Evolutionary conservation across 768 basidiomycete species (phyloP).

Genomic region (Termitomyces sp.): DNA sequence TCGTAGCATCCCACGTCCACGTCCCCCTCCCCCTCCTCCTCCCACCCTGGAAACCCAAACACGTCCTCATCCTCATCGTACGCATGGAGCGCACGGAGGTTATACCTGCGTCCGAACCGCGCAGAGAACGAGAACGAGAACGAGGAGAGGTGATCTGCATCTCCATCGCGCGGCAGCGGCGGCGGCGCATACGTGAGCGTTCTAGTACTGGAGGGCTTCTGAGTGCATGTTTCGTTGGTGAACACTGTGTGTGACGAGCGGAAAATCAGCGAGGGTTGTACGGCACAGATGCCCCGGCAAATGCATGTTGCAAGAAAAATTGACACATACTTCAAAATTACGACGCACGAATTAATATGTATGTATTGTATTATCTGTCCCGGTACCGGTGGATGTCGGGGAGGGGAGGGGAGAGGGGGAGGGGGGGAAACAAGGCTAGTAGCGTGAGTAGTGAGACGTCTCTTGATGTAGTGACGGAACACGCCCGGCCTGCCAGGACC

Average conservation of each 20-base stretch:
- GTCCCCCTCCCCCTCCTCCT: background rate
- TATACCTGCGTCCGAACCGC: background rate
- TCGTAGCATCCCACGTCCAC: background rate
- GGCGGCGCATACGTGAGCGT: constrained; percentile 1
- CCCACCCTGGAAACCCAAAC: constrained; percentile 2
- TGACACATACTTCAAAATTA: constrained; percentile 2
- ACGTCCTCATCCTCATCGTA: constrained; percentile 4
- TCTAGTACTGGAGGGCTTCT: background rate
- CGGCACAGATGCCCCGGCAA: background rate
- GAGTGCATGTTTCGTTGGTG: constrained; percentile 5
- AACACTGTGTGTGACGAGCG: constrained; percentile 1
- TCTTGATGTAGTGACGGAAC: background rate
- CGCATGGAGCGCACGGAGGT: constrained; percentile 1
- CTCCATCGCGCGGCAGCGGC: no score
- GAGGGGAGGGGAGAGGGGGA: no score
- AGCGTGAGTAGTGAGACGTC: background rate
- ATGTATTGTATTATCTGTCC: background rate
- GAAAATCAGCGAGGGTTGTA: background rate
- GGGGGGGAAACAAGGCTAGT: background rate
- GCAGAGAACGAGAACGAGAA: no score
- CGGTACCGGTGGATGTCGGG: no score
- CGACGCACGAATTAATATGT: background rate
- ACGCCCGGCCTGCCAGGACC: constrained; percentile 1
- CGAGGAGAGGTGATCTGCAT: background rate
- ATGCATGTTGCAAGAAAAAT: background rate